phyloP scores from a whole-genome alignment of 2,329 filamentous ascomycete species.

The Ceratocystis ficicola region DNA sequence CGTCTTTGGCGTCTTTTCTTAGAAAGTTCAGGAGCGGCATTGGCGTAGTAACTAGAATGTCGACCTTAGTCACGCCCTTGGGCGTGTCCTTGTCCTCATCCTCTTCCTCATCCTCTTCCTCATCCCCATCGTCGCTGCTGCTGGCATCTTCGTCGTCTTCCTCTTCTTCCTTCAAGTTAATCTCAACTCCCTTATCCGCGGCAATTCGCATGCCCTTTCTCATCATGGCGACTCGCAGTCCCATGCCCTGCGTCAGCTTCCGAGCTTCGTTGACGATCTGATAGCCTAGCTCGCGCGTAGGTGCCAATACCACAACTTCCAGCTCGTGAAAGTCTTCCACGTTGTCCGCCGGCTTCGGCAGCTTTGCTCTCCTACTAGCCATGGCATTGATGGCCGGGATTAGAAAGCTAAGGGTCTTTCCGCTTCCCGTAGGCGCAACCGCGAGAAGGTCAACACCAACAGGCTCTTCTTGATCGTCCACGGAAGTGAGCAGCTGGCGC shows the following conservation, averaged over 20 bases:
- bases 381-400: constrained; percentile 75
- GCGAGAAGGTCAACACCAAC: constrained; percentile 58
- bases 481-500: constrained; percentile 12
- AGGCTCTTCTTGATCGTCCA: constrained; percentile 25
- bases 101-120: constrained; percentile 31
- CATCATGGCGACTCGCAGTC: constrained; percentile 69
- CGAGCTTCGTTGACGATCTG: constrained; percentile 78
- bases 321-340: constrained; percentile 38
- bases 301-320: constrained; percentile 59
- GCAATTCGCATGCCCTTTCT: constrained; percentile 68
- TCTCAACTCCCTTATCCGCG: constrained; percentile 33
- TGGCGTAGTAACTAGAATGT: constrained; percentile 35
- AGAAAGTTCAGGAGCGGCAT: constrained; percentile 65
- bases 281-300: constrained; percentile 64
- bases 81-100: constrained; percentile 28
- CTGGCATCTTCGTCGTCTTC: constrained; percentile 30
- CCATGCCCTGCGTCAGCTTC: constrained; percentile 65
- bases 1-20: constrained; percentile 31
- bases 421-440: constrained; percentile 87
- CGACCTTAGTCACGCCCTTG: constrained; percentile 26
- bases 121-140: constrained; percentile 30
- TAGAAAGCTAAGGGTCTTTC: constrained; percentile 88
- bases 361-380: constrained; percentile 42
- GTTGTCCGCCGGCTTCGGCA: constrained; percentile 29
- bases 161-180: constrained; percentile 29